Base-by-base conservation (phyloP, 495 filamentous ascomycete species). In the Daldinia decipiens region DNA sequence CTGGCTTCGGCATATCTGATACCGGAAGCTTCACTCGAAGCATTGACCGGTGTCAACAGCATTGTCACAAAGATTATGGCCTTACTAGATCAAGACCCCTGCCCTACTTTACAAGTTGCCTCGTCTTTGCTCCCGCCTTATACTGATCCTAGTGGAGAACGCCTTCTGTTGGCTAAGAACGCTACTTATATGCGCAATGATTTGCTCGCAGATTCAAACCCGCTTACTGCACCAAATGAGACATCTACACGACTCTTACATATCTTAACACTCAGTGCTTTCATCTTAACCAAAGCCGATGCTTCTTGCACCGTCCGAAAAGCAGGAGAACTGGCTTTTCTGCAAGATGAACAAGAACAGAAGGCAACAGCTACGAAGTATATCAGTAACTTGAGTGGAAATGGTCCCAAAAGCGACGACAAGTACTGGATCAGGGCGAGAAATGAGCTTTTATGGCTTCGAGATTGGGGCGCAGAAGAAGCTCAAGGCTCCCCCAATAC, bases 381-480 rank as follows among this genome's bases (percentile, higher is more conserved):
- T 9, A 85, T 96, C 21, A 83, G 85, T 40, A 82, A 81, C 3
- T 76, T 84, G 4, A 76, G 81, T 29, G 83, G 81, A 32, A 84
- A 86, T 19, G 76, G 83, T 0, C 77, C 82, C 0, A 87, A 84
- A 56, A 86, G 83, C 50, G 87, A 91, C 64, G 87, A 89, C 26
- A 86, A 84, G 66, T 87, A 89, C 54, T 97, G 94, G 94, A 81
- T 81, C 39, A 79, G 79, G 24, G 82, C 87, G 7, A 85, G 92
- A 39, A 84, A 87, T 56, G 87, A 91, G 73, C 76, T 97, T 15
- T 79, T 95, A 1, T 97, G 94, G 94, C 86, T 97, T 31, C 87
- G 88, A 72, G 87, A 89, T 76, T 97, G 94, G 94, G 91, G 88
- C 24, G 80, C 82, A 2, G 84, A 87, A 57, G 73, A 81, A 68